phyloP scores from a whole-genome alignment of 495 filamentous ascomycete genomes.

The Chaetomidium leptoderma region DNA sequence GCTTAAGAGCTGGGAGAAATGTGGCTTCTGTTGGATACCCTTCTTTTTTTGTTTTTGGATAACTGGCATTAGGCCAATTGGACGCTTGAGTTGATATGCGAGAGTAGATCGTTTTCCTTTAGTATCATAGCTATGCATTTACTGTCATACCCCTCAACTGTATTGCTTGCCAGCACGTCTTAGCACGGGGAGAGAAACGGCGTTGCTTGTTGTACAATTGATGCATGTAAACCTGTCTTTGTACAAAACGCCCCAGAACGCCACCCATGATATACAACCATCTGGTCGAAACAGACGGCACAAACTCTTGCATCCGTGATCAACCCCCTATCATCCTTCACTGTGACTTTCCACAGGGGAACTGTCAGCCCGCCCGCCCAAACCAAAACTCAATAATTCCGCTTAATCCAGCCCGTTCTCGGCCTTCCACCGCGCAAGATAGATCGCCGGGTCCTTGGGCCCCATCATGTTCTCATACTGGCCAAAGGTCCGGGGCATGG shows the following conservation, averaged over 20 bases:
- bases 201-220: neutral
- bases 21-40: conserved; percentile 20
- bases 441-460: conserved; percentile 53
- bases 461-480: conserved; percentile 47
- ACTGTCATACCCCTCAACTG: too few relatives aligned
- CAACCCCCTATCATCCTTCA: too few relatives aligned
- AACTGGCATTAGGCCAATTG: neutral
- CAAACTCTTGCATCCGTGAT: too few relatives aligned
- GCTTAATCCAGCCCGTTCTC: conserved; percentile 61
- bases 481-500: conserved; percentile 49
- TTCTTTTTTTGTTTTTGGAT: conserved; percentile 1
- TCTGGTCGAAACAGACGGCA: neutral
- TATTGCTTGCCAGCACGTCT: too few relatives aligned
- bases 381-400: too few relatives aligned
- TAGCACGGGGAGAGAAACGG: too few relatives aligned
- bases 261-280: conserved; percentile 1
- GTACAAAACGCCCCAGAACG: conserved; percentile 15
- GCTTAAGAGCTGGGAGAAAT: neutral
- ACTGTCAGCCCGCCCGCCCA: too few relatives aligned
- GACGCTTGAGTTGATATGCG: neutral
- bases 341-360: too few relatives aligned
- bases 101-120: neutral
- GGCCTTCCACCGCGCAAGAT: conserved; percentile 63
- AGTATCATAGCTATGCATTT: neutral
- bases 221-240: neutral